These are phyloP conservation scores for Dictyostelium intermedium DNA, from an alignment of 78 protist species.

Conservation along the genomic window DNA sequence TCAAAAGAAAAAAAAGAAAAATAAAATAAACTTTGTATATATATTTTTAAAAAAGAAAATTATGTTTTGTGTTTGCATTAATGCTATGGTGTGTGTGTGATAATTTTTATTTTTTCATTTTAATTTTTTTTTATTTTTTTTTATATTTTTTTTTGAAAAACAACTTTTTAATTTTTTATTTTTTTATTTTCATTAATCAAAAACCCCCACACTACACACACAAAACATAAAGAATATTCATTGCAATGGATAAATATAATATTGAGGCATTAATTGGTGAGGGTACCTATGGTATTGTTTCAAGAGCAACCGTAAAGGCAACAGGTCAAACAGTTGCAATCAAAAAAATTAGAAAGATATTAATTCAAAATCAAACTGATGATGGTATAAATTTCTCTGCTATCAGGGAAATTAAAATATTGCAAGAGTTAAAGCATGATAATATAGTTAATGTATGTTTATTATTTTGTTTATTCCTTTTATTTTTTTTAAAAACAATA, in stretches of 20 bases:
- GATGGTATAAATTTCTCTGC: conserved; percentile 85
- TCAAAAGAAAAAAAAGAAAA: too few relatives aligned
- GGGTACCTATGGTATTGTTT: conserved; percentile 90
- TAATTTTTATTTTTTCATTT: too few relatives aligned
- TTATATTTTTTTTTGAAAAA: background rate
- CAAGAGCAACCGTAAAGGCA: conserved; percentile 20
- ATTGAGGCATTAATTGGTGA: conserved; percentile 75
- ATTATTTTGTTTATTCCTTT: too few relatives aligned
- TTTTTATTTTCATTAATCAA: background rate
- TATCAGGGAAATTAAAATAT: conserved; percentile 86
- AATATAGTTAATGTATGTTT: conserved; percentile 78
- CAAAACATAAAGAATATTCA: background rate
- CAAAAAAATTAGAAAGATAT: conserved; percentile 80
- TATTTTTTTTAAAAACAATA: background rate
- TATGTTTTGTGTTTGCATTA: too few relatives aligned
- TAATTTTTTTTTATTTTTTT: too few relatives aligned
- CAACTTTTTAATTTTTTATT: background rate
- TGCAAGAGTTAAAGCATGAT: conserved; percentile 82
- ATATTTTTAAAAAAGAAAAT: too few relatives aligned
- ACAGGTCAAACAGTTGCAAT: conserved; percentile 83
- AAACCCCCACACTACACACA: background rate
- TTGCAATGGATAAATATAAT: conserved; percentile 70
- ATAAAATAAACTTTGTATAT: too few relatives aligned
- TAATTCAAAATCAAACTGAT: background rate
- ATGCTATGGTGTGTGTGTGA: too few relatives aligned